Evolutionary conservation across 2,329 filamentous ascomycete species (phyloP), one percentile per base, ranked within the genome.

Genomic region (Stachybotrys chlorohalonatus): DNA sequence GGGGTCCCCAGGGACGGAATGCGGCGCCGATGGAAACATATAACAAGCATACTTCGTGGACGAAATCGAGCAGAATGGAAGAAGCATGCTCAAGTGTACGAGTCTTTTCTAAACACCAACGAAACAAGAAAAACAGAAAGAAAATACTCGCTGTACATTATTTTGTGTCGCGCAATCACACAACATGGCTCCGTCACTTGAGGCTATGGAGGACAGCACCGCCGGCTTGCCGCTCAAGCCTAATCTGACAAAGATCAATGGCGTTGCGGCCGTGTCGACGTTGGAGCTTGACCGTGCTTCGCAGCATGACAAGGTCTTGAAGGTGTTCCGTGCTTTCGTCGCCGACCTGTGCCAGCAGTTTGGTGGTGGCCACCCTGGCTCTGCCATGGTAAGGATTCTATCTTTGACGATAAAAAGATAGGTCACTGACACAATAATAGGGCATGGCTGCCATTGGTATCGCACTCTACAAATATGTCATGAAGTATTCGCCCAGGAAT

Each of bases 361-460:
- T 51, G 49, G 49, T 6, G 49, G 49, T 13, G 49, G 49, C 5
- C 49, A 51, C 32, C 49, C 49, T 31, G 49, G 49, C 15, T 51
- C 11, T 6, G 49, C 16, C 31, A 13, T 32, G 36, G 36, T 42
- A 42, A 42, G 36, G 36, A 42, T 42, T 42, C 36, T 13, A 42
- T 42, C 8, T 13, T 13, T 42, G 9, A 42, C 8, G 2, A 13
- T 42, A 24, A 2, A 4, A 24, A 24, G 24, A 24, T 24, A 24
- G 4, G 4, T 24, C 24, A 24, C 24, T 42, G 13, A 42, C 36
- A 13, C 36, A 42, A 9, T 42, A 9, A 13, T 42, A 42, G 31
- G 47, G 53, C n/a, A 54, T 49, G 53, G 53, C 53, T 11, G 31
- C 53, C 5, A 52, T 54, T 42, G 53, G 53, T 15, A 51, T 54